These are phyloP conservation scores for Linnemannia elongata DNA, from an alignment of 192 early-diverging fungal genomes.

Conservation along the genomic window DNA sequence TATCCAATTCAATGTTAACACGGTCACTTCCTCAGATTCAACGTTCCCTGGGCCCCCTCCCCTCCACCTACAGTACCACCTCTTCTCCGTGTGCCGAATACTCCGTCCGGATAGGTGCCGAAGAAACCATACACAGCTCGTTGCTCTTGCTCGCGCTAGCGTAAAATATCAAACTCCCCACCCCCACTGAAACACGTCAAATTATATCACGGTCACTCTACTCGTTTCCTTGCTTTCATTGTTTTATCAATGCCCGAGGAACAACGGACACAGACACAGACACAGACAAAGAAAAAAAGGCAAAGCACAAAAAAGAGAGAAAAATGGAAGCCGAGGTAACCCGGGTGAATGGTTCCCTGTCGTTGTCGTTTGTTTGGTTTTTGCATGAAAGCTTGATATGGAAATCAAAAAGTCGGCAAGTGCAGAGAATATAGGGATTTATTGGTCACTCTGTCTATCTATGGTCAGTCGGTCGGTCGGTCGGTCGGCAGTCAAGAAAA, in stretches of 20 bases:
- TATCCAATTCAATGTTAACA: too few species aligned
- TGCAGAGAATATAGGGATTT: background rate
- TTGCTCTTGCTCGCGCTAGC: background rate
- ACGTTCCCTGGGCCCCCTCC: too few species aligned
- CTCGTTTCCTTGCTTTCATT: background rate
- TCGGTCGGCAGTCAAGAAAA: background rate
- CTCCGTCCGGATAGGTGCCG: background rate
- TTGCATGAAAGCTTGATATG: background rate
- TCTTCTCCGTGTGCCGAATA: too few species aligned
- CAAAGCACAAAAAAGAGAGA: too few species aligned
- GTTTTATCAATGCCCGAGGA: background rate
- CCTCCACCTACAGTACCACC: too few species aligned
- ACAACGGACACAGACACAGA: background rate
- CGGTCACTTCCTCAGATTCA: too few species aligned
- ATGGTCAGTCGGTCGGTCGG: background rate
- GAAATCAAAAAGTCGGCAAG: background rate
- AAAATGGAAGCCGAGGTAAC: background rate
- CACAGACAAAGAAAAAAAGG: too few species aligned
- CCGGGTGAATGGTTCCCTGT: background rate
- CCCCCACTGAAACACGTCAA: background rate
- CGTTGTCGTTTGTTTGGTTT: background rate
- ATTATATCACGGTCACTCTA: background rate
- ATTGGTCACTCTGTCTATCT: background rate
- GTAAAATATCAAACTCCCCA: background rate
- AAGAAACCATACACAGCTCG: background rate